Base-by-base conservation (phyloP, 306 rosid genomes). In the Quercus dentata region DNA sequence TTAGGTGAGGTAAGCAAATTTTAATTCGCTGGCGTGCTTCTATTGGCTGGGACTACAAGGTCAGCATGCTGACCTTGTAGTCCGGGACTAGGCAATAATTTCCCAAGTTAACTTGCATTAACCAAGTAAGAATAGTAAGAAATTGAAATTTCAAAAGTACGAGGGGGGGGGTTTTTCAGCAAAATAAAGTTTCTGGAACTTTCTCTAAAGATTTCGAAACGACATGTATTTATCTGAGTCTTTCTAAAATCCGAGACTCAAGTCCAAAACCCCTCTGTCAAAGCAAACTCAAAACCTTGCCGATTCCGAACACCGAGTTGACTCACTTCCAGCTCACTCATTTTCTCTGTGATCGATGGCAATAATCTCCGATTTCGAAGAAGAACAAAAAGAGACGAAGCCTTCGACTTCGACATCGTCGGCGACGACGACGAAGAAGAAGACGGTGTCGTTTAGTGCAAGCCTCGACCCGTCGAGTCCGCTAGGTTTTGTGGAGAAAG, bases 381-480 rank as follows among this genome's bases (percentile, higher is more conserved):
- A 89, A 13, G 88, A 89, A 0, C 75, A 76, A 33, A 78, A 73
- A 10, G 52, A 73, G 30, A 19, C 81, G 1, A 58, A 79, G 20
- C 20, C 91, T 0, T 52, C 88, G 1, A 51, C 87, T 1, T 79
- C 89, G 49, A 28, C 82, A 3, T 1, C 54, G 46, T 41, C 46
- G 46, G 2, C 46, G 46, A 2, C 44, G 44, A 35, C 46, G 11
- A 41, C 46, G 54, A 49, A 3, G 54, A 49, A 49, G 0, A 63
- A 56, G 68, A 51, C 78, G 54, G 69, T 82, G 49, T 52, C 88
- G n/a, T 92, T 94, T 58, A 86, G 31, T 3, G 90, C 92, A 7
- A 75, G 30, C 20, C 83, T 94, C n/a, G 97, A 94, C 76, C 91
- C 86, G 12, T 85, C 90, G 12, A 90, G 84, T 4, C 91, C 98